phyloP scores from a whole-genome alignment of 2,329 filamentous ascomycete species.

The Amauroascus verrucosus region DNA sequence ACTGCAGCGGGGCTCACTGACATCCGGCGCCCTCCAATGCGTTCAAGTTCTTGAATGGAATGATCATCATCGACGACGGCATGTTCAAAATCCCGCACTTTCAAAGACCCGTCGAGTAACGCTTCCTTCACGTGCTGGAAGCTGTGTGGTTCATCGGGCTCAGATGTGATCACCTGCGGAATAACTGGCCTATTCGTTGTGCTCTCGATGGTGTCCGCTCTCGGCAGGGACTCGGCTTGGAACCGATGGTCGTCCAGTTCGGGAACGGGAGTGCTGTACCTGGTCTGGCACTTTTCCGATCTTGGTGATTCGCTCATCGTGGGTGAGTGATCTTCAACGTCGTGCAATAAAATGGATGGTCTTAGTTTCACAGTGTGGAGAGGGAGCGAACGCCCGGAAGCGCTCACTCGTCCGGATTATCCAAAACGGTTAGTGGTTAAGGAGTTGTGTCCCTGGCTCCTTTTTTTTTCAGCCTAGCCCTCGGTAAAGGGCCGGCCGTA shows the following conservation, averaged over 20 bases:
- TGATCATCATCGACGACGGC: constrained; percentile 62
- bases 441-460: constrained; percentile 21
- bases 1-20: constrained; percentile 35
- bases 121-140: constrained; percentile 41
- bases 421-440: constrained; percentile 15
- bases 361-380: constrained; percentile 1
- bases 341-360: background rate
- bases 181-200: constrained; percentile 29
- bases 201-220: constrained; percentile 30
- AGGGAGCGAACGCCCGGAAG: constrained; percentile 13
- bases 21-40: constrained; percentile 27
- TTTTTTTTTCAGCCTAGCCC: constrained; percentile 35
- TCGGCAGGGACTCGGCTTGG: constrained; percentile 30
- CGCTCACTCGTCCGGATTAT: constrained; percentile 12
- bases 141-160: constrained; percentile 40
- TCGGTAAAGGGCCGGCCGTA: constrained; percentile 33
- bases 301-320: constrained; percentile 44
- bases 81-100: constrained; percentile 74
- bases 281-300: constrained; percentile 55
- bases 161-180: constrained; percentile 38
- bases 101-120: constrained; percentile 35
- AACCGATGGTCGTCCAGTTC: constrained; percentile 77
- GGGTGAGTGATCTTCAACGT: constrained; percentile 3
- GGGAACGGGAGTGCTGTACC: constrained; percentile 54
- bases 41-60: constrained; percentile 28